These are phyloP conservation scores for Polygonum maritimum DNA, from an alignment of 148 eudicot genomes.

Conservation along the genomic window DNA sequence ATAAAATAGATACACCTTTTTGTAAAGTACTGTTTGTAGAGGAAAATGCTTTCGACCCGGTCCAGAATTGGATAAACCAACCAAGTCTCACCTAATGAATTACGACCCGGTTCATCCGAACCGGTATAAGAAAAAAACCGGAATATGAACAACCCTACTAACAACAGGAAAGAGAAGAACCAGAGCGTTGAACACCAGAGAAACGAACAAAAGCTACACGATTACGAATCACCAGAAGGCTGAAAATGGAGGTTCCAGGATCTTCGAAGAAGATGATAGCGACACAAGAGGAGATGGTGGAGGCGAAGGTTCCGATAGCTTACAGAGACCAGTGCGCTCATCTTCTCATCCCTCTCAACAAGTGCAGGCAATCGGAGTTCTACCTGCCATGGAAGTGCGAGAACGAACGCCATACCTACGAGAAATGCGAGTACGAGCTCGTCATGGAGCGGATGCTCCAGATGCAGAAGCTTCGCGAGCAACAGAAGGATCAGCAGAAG, in stretches of 20 bases:
- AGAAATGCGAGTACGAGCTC: constrained; percentile 97
- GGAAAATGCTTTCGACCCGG: no score
- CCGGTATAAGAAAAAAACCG: neutral
- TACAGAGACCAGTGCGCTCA: constrained; percentile 98
- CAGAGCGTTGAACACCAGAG: constrained; percentile 12
- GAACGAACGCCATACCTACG: constrained; percentile 72
- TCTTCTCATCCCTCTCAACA: constrained; percentile 88
- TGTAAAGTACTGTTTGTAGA: no score
- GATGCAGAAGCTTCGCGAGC: constrained; percentile 75
- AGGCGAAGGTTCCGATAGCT: constrained; percentile 50
- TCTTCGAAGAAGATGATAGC: constrained; percentile 97
- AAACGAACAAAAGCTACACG: constrained; percentile 7
- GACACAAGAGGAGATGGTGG: constrained; percentile 79
- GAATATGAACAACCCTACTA: neutral
- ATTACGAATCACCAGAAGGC: neutral
- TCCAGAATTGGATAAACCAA: neutral
- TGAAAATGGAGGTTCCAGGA: constrained; percentile 54
- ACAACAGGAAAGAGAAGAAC: neutral
- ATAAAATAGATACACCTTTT: no score
- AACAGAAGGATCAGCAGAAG: constrained; percentile 22
- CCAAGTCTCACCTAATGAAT: neutral
- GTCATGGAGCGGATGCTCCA: constrained; percentile 95
- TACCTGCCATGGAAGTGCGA: constrained; percentile 94
- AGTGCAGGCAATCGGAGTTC: constrained; percentile 78
- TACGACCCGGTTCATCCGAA: neutral